Evolutionary conservation across 2,329 filamentous ascomycete species (phyloP).

Genomic region (Diaporthe longicolla): DNA sequence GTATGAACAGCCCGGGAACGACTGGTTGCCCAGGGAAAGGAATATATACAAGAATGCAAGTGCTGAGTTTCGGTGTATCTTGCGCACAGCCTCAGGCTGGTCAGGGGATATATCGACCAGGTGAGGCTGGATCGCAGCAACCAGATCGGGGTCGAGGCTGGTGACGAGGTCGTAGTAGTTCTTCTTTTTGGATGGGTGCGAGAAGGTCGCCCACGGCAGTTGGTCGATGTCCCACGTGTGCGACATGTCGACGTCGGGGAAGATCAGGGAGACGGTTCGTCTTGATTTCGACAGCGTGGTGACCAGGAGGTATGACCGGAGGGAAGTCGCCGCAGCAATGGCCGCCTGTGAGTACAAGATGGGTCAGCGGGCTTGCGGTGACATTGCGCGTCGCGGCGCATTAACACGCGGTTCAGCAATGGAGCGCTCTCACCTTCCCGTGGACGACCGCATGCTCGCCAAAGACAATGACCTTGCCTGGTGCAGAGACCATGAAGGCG

Average conservation of each 20-base stretch:
- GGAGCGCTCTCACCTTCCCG: slow-evolving; percentile 77
- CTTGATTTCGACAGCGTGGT: slow-evolving; percentile 94
- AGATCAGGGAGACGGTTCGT: slow-evolving; percentile 87
- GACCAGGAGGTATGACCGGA: slow-evolving; percentile 96
- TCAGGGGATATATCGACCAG: slow-evolving; percentile 78
- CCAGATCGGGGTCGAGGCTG: slow-evolving; percentile 84
- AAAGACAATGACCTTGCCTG: slow-evolving; percentile 98
- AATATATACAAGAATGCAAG: slow-evolving; percentile 94
- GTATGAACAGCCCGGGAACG: slow-evolving; percentile 87
- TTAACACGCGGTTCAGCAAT: neutral
- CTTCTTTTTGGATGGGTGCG: slow-evolving; percentile 88
- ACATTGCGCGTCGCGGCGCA: slow-evolving; percentile 20
- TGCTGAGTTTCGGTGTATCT: slow-evolving; percentile 87
- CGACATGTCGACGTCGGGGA: slow-evolving; percentile 89
- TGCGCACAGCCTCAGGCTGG: slow-evolving; percentile 79
- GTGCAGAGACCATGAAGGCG: slow-evolving; percentile 97
- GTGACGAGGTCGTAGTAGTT: slow-evolving; percentile 94
- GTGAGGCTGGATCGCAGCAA: slow-evolving; percentile 85
- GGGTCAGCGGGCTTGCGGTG: slow-evolving; percentile 39
- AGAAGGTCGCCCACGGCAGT: slow-evolving; percentile 88
- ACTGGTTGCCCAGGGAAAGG: slow-evolving; percentile 84
- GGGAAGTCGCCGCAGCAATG: slow-evolving; percentile 93
- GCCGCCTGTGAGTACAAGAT: slow-evolving; percentile 71
- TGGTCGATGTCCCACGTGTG: slow-evolving; percentile 96
- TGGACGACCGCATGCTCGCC: slow-evolving; percentile 99